Base-by-base conservation (phyloP, 352 stramenopile genomes). In the Phytophthora melonis region DNA sequence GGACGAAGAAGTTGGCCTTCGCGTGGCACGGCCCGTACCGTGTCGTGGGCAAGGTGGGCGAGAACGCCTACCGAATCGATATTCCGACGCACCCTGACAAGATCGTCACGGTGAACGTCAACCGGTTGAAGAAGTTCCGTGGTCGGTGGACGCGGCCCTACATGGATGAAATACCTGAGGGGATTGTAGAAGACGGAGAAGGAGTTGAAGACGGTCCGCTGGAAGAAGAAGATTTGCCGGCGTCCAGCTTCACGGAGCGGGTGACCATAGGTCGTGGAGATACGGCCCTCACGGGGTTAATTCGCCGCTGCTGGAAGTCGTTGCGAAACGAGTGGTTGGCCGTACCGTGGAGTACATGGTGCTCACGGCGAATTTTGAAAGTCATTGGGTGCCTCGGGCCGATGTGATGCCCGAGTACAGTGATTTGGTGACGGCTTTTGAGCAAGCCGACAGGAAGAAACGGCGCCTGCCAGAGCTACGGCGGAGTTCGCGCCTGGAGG, bases 11-110 rank as follows among this genome's bases (percentile, higher is more conserved):
- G n/a, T n/a, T n/a, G n/a, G n/a, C n/a, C n/a, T n/a, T n/a, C n/a
- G n/a, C n/a, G n/a, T n/a, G n/a, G n/a, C n/a, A n/a, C n/a, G n/a
- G n/a, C n/a, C n/a, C n/a, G n/a, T n/a, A n/a, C n/a, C n/a, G n/a
- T n/a, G n/a, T n/a, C n/a, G n/a, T n/a, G n/a, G n/a, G n/a, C n/a
- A n/a, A n/a, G n/a, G 36, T 45, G 3, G 58, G 58, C 1, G 58
- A 57, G 13, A 65, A 65, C 18, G 19, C 43, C 1, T 65, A 65
- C n/a, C 43, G 27, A 2, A 45, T 56, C 1, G 58, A 65, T 3
- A 65, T 65, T 21, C 58, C 58, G 18, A 16, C 58, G 0, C 58
- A 65, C 23, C 43, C 58, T 10, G 49, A 66, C 49, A 66, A 58
- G 14, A 11, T 53, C 0, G 60, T 66, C 7, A 49, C 60, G 2